Evolutionary conservation across 345 rosid genomes (phyloP).

Genomic region (Pugionium cornutum): DNA sequence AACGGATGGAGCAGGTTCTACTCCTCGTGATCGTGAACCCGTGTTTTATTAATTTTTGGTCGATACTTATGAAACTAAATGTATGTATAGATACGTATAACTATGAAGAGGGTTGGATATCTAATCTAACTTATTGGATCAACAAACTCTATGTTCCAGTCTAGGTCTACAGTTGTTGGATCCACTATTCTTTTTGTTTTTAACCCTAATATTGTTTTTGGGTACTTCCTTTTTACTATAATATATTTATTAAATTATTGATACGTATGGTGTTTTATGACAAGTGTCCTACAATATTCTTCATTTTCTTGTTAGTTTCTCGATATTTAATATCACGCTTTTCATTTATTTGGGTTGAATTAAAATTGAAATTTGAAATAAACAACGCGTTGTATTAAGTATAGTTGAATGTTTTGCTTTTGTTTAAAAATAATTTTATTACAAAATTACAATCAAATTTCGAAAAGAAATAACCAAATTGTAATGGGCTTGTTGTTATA

Average conservation of each 20-base stretch:
- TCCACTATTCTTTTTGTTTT: conserved; percentile 14
- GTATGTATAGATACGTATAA: conserved; percentile 14
- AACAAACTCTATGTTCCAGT: conserved; percentile 30
- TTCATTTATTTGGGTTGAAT: too few species aligned
- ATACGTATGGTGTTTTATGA: too few species aligned
- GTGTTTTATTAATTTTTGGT: conserved; percentile 24
- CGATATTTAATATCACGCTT: too few species aligned
- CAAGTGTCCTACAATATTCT: too few species aligned
- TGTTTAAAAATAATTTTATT: too few species aligned
- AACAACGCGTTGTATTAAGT: too few species aligned
- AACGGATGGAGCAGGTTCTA: conserved; percentile 31
- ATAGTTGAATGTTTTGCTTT: too few species aligned
- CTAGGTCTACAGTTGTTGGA: conserved; percentile 36
- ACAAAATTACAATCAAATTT: too few species aligned
- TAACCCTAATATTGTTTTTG: conserved; percentile 16
- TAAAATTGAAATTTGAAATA: too few species aligned
- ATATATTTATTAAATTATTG: background rate
- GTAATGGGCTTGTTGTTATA: too few species aligned
- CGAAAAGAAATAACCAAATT: too few species aligned
- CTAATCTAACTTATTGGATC: conserved; percentile 42
- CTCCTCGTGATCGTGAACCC: conserved; percentile 26
- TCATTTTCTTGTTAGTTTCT: too few species aligned
- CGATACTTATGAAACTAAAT: conserved; percentile 6
- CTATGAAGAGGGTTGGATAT: conserved; percentile 31
- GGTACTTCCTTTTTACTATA: background rate